Conservation (phyloP, 306 rosid genomes). For the Astragalus glycyphyllos region DNA sequence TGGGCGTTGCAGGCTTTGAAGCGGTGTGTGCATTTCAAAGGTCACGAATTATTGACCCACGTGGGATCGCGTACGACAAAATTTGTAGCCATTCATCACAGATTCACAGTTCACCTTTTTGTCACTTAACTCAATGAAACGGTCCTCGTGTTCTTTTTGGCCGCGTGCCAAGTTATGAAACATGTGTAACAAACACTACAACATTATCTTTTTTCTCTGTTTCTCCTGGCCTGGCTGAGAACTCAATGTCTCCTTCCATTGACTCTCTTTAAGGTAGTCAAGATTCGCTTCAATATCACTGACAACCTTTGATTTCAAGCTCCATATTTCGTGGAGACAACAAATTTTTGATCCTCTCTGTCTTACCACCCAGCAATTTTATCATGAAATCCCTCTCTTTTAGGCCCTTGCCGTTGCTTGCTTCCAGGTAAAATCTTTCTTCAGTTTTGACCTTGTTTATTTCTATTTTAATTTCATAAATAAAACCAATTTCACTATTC, state of each 20-base stretch:
- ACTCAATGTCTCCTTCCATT: neutral
- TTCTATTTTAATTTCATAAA: conserved; percentile 3
- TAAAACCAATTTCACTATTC: conserved; percentile 8
- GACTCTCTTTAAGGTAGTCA: neutral
- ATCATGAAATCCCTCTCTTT: conserved; percentile 46
- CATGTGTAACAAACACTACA: too few relatives aligned
- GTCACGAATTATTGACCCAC: too few relatives aligned
- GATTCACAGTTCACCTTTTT: too few relatives aligned
- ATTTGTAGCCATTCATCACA: too few relatives aligned
- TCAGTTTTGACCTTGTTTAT: neutral
- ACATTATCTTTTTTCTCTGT: conserved; percentile 28
- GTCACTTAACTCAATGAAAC: too few relatives aligned
- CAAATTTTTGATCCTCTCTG: neutral
- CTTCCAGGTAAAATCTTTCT: conserved; percentile 41
- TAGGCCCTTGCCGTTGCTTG: conserved; percentile 9
- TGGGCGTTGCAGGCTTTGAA: too few relatives aligned
- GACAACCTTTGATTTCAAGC: neutral
- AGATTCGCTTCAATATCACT: conserved; percentile 1
- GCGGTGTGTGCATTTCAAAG: too few relatives aligned
- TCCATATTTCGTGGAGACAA: neutral
- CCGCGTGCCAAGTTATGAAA: too few relatives aligned
- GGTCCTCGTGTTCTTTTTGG: too few relatives aligned
- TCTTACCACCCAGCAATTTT: neutral
- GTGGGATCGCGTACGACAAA: too few relatives aligned
- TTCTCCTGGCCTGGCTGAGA: conserved; percentile 35